phyloP scores from a whole-genome alignment of 306 rosid species.

The Argentina anserina region DNA sequence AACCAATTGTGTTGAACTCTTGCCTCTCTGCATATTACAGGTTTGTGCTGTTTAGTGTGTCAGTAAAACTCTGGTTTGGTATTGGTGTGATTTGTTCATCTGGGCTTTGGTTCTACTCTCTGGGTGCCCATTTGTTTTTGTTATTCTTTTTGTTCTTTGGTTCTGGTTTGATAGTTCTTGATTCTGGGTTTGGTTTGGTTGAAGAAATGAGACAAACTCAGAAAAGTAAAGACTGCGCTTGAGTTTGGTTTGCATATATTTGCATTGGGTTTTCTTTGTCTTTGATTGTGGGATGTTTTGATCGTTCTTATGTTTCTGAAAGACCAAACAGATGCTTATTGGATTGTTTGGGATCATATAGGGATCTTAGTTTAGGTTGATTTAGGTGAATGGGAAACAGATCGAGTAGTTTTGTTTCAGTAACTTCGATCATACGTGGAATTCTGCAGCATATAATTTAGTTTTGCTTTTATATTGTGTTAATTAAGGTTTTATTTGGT shows the following conservation, averaged over 20 bases:
- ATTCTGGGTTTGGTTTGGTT: slow-evolving; percentile 24
- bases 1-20: slow-evolving; percentile 20
- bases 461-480: neutral
- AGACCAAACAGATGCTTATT: neutral
- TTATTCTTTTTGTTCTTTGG: slow-evolving; percentile 7
- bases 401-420: slow-evolving; percentile 13
- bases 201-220: slow-evolving; percentile 26
- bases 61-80: neutral
- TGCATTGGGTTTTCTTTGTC: slow-evolving; percentile 1
- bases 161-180: slow-evolving; percentile 13
- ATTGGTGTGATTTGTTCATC: slow-evolving; percentile 20
- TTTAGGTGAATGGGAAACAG: slow-evolving; percentile 15
- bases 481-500: slow-evolving; percentile 13
- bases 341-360: neutral
- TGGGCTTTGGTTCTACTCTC: slow-evolving; percentile 11
- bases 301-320: neutral
- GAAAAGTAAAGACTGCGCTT: slow-evolving; percentile 18
- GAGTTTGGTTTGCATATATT: slow-evolving; percentile 8
- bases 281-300: neutral
- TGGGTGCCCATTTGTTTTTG: slow-evolving; percentile 14
- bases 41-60: slow-evolving; percentile 23
- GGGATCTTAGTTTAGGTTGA: slow-evolving; percentile 4
- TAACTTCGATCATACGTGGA: slow-evolving; percentile 1
- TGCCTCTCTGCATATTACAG: slow-evolving; percentile 26
- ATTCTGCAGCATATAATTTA: neutral